Evolutionary conservation across 2,329 filamentous ascomycete genomes (phyloP), one percentile per base, ranked within the genome.

Genomic region (Ilyonectria robusta): DNA sequence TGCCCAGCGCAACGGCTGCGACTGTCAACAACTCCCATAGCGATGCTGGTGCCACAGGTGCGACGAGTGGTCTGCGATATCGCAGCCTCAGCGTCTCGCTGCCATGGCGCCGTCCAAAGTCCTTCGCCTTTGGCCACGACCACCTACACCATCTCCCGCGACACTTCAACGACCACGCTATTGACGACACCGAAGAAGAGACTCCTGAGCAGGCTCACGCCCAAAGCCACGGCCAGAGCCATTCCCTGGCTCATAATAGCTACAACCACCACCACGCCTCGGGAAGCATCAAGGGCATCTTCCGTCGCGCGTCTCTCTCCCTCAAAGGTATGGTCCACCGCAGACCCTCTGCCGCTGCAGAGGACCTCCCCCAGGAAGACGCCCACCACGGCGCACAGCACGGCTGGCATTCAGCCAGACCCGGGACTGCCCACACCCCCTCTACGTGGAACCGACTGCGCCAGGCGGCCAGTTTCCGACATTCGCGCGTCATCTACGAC

Each of bases 251-350:
- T 47, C 68, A 78, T 55, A 71, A 75, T 64, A 73, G 78, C 19
- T 51, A 74, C 9, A 73, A 74, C 57, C 70, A 73, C 62, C 74
- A 78, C 15, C 75, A 75, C 50, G 62, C 70, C 4, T 71, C 78
- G 0, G 77, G 77, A 53, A 79, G 80, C 53, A 76, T 89, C 63
- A 87, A 84, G 75, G 83, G 85, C 54, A 86, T 85, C 68, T 81
- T 89, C 56, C 84, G 87, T 26, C 82, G 88, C 10, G 88, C 88
- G 0, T 90, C 88, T 3, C 73, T 88, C 59, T 87, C 86, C 9
- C 74, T 89, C 57, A 85, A 85, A 72, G 84, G 84, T 35, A 84
- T 89, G 35, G 85, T 87, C 8, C 82, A 85, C 58, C 81, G 86
- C 44, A 82, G 86, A 53, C 80, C 84, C 6, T 86, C 85, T 1